phyloP scores from a whole-genome alignment of 192 early-diverging fungal species.

The Rhizoclosmatium sp. region DNA sequence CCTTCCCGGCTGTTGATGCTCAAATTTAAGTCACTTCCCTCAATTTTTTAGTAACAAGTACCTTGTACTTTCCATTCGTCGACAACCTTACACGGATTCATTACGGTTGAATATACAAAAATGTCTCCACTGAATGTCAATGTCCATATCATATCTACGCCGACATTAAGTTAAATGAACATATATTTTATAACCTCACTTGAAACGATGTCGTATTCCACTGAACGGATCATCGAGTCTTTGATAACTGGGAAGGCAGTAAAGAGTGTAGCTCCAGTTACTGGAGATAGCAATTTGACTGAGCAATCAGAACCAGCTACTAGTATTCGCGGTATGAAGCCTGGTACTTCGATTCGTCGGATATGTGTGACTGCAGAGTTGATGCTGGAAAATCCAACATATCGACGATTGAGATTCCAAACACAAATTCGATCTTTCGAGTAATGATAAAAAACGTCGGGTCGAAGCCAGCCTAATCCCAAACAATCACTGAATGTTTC shows the following conservation, averaged over 20 bases:
- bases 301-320: conserved; percentile 51
- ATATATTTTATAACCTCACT: conserved; percentile 36
- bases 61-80: conserved; percentile 49
- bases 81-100: conserved; percentile 53
- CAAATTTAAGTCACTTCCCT: neutral
- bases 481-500: conserved; percentile 47
- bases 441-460: conserved; percentile 50
- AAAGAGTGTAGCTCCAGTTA: conserved; percentile 52
- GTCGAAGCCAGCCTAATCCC: conserved; percentile 55
- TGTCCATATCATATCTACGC: conserved; percentile 51
- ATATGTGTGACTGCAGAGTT: conserved; percentile 37
- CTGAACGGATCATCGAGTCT: conserved; percentile 38
- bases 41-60: conserved; percentile 15
- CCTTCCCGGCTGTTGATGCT: conserved; percentile 29
- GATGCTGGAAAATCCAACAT: conserved; percentile 45
- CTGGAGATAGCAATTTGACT: conserved; percentile 52
- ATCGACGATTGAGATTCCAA: conserved; percentile 57
- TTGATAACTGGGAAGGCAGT: conserved; percentile 57
- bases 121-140: conserved; percentile 51
- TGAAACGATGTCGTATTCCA: conserved; percentile 51
- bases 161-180: neutral
- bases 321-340: conserved; percentile 48
- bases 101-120: conserved; percentile 46
- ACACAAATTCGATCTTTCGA: conserved; percentile 50
- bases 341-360: conserved; percentile 21